Conservation (phyloP, 2,329 filamentous ascomycete species). For the Colletotrichum theobromicola region DNA sequence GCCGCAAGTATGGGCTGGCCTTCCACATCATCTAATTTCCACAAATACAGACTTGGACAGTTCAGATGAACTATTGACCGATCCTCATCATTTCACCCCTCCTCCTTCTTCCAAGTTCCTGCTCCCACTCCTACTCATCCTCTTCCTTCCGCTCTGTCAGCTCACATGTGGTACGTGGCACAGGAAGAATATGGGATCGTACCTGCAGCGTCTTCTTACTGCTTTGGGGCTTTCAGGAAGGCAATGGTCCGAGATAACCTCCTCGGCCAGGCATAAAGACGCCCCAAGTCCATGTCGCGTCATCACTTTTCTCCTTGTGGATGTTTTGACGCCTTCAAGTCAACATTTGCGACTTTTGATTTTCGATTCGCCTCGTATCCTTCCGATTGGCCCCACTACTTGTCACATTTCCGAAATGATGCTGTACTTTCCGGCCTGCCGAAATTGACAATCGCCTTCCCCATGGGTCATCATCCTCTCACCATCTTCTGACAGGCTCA, state of each 20-base stretch:
- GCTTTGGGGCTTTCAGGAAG: neutral
- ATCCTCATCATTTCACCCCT: neutral
- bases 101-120: neutral
- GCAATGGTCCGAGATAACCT: neutral
- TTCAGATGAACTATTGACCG: neutral
- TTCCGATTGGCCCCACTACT: neutral
- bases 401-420: neutral
- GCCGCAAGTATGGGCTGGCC: neutral
- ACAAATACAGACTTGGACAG: conserved; percentile 1
- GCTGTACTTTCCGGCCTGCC: neutral
- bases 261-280: neutral
- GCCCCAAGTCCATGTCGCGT: neutral
- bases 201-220: neutral
- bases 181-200: neutral
- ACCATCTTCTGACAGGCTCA: neutral
- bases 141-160: neutral
- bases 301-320: neutral
- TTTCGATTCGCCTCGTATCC: neutral
- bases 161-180: neutral
- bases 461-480: neutral
- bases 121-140: neutral
- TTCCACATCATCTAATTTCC: conserved; percentile 12
- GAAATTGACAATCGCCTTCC: neutral
- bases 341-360: neutral
- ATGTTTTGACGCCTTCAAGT: neutral